A percentile compares a stretch with the other conserved stretches of the same genome.
phyloP scores from a whole-genome alignment of 106 monocot species.

The Apostasia shenzhenica region DNA sequence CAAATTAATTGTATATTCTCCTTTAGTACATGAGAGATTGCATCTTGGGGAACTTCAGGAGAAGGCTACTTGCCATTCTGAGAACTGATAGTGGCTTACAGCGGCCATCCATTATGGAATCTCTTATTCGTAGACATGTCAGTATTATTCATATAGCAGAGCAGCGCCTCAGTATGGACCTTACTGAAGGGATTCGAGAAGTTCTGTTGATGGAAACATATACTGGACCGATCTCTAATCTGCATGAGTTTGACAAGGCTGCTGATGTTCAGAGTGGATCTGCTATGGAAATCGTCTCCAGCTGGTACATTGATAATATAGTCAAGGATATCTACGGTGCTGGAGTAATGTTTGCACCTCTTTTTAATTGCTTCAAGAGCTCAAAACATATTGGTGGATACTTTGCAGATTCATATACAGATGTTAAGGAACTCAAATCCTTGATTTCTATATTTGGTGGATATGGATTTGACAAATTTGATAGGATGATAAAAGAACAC shows the following conservation, averaged over 20 bases:
- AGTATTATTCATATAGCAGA: slow-evolving; percentile 81
- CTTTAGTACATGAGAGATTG: slow-evolving; percentile 99
- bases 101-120: slow-evolving; percentile 81
- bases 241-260: slow-evolving; percentile 55
- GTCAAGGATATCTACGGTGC: slow-evolving; percentile 64
- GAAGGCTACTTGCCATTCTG: slow-evolving; percentile 58
- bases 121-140: slow-evolving; percentile 64
- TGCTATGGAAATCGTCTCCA: slow-evolving; percentile 57
- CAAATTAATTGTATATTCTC: slow-evolving; percentile 1
- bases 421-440: slow-evolving; percentile 60
- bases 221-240: slow-evolving; percentile 43
- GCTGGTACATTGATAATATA: slow-evolving; percentile 87
- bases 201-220: slow-evolving; percentile 67
- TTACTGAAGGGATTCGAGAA: slow-evolving; percentile 84
- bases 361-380: slow-evolving; percentile 63
- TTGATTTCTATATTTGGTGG: slow-evolving; percentile 74
- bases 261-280: slow-evolving; percentile 39
- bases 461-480: slow-evolving; percentile 82
- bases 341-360: slow-evolving; percentile 50
- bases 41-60: slow-evolving; percentile 82
- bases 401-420: slow-evolving; percentile 68
- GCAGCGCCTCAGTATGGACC: slow-evolving; percentile 98
- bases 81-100: slow-evolving; percentile 73
- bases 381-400: slow-evolving; percentile 52
- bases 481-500: slow-evolving; percentile 57